Conservation (phyloP, 352 stramenopile species). For the Globisporangium recalcitrans region DNA sequence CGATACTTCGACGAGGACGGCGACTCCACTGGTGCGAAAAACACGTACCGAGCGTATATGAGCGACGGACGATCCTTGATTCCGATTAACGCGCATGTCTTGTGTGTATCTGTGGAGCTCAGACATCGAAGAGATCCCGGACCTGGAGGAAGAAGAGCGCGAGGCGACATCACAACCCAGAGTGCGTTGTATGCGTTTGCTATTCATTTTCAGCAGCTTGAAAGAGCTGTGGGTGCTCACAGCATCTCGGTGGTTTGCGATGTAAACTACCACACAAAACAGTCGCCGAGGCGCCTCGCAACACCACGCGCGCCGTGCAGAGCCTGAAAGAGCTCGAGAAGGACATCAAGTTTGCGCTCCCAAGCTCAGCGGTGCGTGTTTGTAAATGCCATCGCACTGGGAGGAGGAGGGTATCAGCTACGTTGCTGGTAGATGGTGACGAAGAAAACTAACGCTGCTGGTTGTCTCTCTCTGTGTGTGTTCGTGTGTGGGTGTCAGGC, state of each 20-base stretch:
- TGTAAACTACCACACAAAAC: neutral
- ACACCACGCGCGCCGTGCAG: conserved; percentile 58
- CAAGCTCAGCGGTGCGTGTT: conserved; percentile 37
- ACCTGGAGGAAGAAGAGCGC: conserved; percentile 78
- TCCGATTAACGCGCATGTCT: neutral
- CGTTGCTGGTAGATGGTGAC: neutral
- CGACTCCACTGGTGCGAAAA: conserved; percentile 40
- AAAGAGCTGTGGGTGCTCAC: neutral
- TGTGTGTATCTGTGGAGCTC: neutral
- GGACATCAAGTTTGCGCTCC: conserved; percentile 75
- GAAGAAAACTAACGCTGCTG: neutral
- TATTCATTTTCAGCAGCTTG: neutral
- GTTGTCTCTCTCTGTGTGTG: neutral
- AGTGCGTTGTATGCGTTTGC: conserved; percentile 25
- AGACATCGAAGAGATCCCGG: conserved; percentile 80
- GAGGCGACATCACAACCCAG: conserved; percentile 73
- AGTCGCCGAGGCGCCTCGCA: conserved; percentile 78
- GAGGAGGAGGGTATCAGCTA: no score
- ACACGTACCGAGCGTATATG: neutral
- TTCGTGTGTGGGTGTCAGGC: conserved; percentile 21
- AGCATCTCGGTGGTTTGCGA: neutral
- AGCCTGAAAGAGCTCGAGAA: conserved; percentile 75
- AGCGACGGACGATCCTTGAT: neutral
- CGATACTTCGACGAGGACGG: conserved; percentile 72
- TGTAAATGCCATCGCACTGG: no score